These are phyloP conservation scores for Baudoinia panamericana DNA, from an alignment of 495 filamentous ascomycete genomes.

Conservation along the genomic window DNA sequence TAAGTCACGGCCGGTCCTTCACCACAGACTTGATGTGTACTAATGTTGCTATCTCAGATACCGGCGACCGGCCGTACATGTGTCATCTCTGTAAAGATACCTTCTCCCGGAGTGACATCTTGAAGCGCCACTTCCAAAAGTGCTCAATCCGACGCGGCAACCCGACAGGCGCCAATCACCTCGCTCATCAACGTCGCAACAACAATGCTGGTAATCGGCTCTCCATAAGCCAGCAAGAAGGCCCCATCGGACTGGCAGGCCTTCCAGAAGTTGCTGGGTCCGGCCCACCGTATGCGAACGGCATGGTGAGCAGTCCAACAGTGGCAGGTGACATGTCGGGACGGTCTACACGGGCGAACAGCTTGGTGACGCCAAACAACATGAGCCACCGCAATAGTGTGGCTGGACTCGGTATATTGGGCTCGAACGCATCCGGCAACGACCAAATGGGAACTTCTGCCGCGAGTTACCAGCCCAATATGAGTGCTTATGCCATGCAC, in stretches of 20 bases:
- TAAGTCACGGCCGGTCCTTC: conserved; percentile 56
- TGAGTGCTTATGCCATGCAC: conserved; percentile 14
- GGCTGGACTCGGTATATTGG: conserved; percentile 14
- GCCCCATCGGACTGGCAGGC: conserved; percentile 18
- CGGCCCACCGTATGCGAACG: conserved; percentile 1
- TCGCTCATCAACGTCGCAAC: conserved; percentile 67
- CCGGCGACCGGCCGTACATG: conserved; percentile 91
- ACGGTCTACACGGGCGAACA: conserved; percentile 15
- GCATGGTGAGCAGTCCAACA: conserved; percentile 14
- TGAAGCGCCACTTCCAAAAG: conserved; percentile 98
- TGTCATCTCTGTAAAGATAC: conserved; percentile 94
- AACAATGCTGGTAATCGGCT: conserved; percentile 12
- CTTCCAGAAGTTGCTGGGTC: conserved; percentile 13
- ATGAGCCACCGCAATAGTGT: conserved; percentile 20
- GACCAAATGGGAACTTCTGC: conserved; percentile 13
- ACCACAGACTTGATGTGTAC: too few species aligned
- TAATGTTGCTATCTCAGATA: too few species aligned
- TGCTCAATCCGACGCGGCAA: conserved; percentile 91
- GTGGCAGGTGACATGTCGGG: conserved; percentile 19
- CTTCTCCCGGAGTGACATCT: conserved; percentile 95
- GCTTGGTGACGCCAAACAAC: conserved; percentile 7
- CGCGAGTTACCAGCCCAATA: conserved; percentile 5
- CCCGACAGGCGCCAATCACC: conserved; percentile 79
- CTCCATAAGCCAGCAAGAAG: conserved; percentile 32
- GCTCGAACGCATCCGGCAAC: conserved; percentile 4